phyloP scores from a whole-genome alignment of 2,329 filamentous ascomycete species.

The Thermoascus crustaceus region DNA sequence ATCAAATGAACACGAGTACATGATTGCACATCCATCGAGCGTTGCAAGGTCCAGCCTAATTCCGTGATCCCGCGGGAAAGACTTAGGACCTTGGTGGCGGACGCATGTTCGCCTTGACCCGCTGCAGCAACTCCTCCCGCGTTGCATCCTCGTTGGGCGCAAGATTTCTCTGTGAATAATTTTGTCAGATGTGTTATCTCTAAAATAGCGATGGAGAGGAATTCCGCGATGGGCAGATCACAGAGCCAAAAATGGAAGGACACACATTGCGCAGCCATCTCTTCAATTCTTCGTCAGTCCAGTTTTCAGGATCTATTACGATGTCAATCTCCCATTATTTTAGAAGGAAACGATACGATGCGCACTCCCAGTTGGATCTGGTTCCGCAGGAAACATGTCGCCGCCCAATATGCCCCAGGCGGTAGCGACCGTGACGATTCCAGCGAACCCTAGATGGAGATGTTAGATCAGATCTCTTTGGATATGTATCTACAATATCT shows the following conservation, averaged over 20 bases:
- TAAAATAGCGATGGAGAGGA: background rate
- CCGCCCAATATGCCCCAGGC: slow-evolving; percentile 79
- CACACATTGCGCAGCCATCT: slow-evolving; percentile 74
- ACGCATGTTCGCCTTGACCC: slow-evolving; percentile 61
- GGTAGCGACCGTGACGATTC: slow-evolving; percentile 71
- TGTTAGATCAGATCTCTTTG: slow-evolving; percentile 14
- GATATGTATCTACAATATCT: slow-evolving; percentile 14
- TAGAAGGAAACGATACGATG: too few species aligned
- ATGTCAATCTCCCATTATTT: background rate
- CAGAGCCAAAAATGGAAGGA: slow-evolving; percentile 11
- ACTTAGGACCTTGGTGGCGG: slow-evolving; percentile 26
- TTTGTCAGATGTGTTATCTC: background rate
- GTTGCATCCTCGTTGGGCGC: slow-evolving; percentile 52
- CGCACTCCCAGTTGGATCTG: slow-evolving; percentile 70
- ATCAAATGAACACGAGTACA: too few species aligned
- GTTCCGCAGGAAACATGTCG: slow-evolving; percentile 68
- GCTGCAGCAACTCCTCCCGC: slow-evolving; percentile 57
- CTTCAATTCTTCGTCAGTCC: slow-evolving; percentile 72
- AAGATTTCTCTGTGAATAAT: slow-evolving; percentile 49
- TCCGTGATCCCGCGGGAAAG: slow-evolving; percentile 3
- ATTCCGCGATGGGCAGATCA: background rate
- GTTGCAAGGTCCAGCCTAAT: too few species aligned
- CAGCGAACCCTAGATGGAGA: slow-evolving; percentile 62
- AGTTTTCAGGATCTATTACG: slow-evolving; percentile 52
- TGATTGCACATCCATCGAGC: too few species aligned